Conservation (phyloP, 106 monocot genomes). For the Hemerocallis citrina region DNA sequence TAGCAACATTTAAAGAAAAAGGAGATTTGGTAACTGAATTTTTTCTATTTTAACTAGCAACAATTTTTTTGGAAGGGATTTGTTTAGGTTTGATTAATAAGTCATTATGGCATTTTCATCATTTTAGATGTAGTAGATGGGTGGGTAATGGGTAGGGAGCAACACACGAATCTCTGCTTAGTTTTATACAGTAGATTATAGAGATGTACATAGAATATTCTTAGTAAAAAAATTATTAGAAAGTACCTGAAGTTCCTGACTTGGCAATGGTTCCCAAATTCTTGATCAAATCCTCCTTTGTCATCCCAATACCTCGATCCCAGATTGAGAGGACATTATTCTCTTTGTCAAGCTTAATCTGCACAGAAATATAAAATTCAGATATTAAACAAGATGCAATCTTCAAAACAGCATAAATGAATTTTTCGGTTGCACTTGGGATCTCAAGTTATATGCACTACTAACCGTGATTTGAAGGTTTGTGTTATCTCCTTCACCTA, state of each 20-base stretch:
- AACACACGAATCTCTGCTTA: too few relatives aligned
- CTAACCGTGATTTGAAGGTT: too few relatives aligned
- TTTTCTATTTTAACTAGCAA: too few relatives aligned
- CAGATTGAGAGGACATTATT: conserved; percentile 79
- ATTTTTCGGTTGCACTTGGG: conserved; percentile 1
- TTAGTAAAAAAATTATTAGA: neutral
- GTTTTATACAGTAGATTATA: too few relatives aligned
- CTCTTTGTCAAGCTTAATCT: conserved; percentile 97
- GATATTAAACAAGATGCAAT: neutral
- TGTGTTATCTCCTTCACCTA: conserved; percentile 88
- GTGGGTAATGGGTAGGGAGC: too few relatives aligned
- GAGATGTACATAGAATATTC: neutral
- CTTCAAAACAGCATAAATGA: neutral
- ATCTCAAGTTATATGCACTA: too few relatives aligned
- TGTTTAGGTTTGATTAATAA: too few relatives aligned
- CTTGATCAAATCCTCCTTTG: conserved; percentile 94
- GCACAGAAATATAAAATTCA: conserved; percentile 5
- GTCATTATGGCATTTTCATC: too few relatives aligned
- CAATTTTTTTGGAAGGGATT: too few relatives aligned
- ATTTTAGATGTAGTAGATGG: too few relatives aligned
- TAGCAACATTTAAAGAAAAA: too few relatives aligned
- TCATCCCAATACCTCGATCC: conserved; percentile 98
- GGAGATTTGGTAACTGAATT: too few relatives aligned
- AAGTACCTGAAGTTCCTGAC: conserved; percentile 91
- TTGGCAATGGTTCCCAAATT: conserved; percentile 98